Evolutionary conservation across 2,329 filamentous ascomycete genomes (phyloP).

Genomic region (Myriangium duriaei): DNA sequence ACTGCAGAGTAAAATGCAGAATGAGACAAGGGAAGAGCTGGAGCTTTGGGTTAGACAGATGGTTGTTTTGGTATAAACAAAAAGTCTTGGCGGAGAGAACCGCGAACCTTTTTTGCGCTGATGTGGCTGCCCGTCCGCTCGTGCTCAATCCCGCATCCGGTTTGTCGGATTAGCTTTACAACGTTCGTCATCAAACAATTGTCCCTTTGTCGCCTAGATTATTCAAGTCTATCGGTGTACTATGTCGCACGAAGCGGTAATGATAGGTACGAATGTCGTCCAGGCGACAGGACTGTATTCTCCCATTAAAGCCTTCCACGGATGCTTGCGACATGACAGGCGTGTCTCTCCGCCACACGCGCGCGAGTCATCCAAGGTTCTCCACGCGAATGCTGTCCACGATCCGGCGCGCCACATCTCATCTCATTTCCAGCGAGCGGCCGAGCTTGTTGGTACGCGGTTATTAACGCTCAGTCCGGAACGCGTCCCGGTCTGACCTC

Average conservation of each 20-base stretch:
- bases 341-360: background rate
- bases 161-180: too few species aligned
- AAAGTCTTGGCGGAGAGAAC: background rate
- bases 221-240: too few species aligned
- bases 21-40: background rate
- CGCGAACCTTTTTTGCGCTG: background rate
- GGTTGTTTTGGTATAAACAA: conserved; percentile 6
- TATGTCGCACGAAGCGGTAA: too few species aligned
- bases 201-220: background rate
- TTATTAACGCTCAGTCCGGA: background rate
- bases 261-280: too few species aligned
- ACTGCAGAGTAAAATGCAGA: conserved; percentile 10
- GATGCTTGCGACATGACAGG: too few species aligned
- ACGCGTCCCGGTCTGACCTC: background rate
- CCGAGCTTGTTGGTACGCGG: background rate
- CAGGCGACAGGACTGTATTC: too few species aligned
- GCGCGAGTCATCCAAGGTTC: background rate
- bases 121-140: background rate
- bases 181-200: background rate
- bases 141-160: too few species aligned
- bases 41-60: conserved; percentile 5
- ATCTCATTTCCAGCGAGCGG: background rate
- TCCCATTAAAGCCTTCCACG: too few species aligned
- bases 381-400: background rate
- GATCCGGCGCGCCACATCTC: background rate